Conservation (phyloP, 2,329 filamentous ascomycete species). For the Fusarium chuoi region DNA sequence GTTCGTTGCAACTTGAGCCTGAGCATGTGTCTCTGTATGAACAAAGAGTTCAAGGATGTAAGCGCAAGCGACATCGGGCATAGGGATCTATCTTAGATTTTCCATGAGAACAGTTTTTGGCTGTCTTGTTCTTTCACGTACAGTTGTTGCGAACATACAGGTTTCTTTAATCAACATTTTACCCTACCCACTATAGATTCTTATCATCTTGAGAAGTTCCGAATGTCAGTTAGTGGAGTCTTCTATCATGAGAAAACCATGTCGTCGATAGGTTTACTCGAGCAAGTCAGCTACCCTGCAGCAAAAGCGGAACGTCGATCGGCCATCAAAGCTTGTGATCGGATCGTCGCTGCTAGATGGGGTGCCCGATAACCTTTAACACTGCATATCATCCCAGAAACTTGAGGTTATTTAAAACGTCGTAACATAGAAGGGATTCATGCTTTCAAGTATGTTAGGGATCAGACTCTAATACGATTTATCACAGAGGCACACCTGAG, state of each 20-base stretch:
- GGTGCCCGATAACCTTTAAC: too few relatives aligned
- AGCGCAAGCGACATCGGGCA: neutral
- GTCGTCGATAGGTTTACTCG: too few relatives aligned
- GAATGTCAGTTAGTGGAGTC: neutral
- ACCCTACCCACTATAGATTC: rapidly evolving
- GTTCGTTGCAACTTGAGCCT: neutral
- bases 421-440: neutral
- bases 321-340: neutral
- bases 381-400: neutral
- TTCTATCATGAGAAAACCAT: neutral
- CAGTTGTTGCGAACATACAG: neutral
- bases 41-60: neutral
- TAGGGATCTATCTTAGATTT: neutral
- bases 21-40: neutral
- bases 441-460: neutral
- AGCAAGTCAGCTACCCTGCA: neutral
- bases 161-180: too few relatives aligned
- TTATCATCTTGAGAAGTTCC: too few relatives aligned
- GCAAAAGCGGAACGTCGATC: neutral
- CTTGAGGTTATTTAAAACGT: neutral
- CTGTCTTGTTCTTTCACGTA: neutral
- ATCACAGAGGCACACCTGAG: neutral
- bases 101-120: neutral
- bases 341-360: neutral
- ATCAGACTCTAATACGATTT: neutral